These are phyloP conservation scores for Cytospora piceae DNA, from an alignment of 2,329 filamentous ascomycete species.

Conservation along the genomic window DNA sequence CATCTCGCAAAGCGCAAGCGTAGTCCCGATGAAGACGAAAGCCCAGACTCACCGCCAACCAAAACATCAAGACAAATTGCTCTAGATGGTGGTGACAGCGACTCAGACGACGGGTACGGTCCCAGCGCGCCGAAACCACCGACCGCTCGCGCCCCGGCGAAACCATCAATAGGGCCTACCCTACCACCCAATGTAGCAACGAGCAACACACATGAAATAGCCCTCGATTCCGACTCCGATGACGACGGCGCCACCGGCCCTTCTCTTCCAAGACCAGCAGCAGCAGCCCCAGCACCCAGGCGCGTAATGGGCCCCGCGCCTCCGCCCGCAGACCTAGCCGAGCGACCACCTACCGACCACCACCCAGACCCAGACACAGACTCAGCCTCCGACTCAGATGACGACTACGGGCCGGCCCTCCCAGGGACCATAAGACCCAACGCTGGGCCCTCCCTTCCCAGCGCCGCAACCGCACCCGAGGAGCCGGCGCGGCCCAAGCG, in stretches of 20 bases:
- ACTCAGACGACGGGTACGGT: constrained; percentile 49
- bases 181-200: constrained; percentile 25
- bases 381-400: constrained; percentile 48
- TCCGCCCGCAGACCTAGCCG: constrained; percentile 47
- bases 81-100: constrained; percentile 43
- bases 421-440: constrained; percentile 47
- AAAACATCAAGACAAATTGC: constrained; percentile 54
- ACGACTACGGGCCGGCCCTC: constrained; percentile 64
- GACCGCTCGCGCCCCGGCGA: constrained; percentile 21
- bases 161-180: constrained; percentile 36
- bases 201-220: constrained; percentile 44
- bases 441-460: constrained; percentile 47
- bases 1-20: constrained; percentile 68
- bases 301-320: constrained; percentile 48
- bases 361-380: constrained; percentile 32
- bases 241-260: constrained; percentile 37
- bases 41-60: constrained; percentile 45
- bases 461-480: constrained; percentile 46
- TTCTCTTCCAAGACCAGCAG: constrained; percentile 29
- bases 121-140: constrained; percentile 40
- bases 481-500: constrained; percentile 59
- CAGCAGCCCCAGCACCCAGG: constrained; percentile 27
- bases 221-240: constrained; percentile 41
- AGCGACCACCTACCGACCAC: constrained; percentile 39
- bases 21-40: constrained; percentile 47